phyloP scores from a whole-genome alignment of 768 basidiomycete species.

The Candolleomyces eurysporus region DNA sequence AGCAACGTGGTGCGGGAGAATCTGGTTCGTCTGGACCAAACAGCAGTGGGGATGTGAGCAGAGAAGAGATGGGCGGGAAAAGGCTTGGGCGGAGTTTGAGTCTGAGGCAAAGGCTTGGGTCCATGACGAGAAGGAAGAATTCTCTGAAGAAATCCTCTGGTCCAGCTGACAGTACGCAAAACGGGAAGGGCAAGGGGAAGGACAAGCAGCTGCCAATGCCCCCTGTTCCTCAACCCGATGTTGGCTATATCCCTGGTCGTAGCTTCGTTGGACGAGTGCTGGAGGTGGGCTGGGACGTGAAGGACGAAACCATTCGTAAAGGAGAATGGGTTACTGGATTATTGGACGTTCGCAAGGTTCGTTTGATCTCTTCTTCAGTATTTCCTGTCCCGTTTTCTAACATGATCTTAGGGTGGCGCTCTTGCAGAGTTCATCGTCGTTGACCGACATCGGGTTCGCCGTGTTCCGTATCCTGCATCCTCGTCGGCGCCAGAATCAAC shows the following conservation, averaged over 20 bases:
- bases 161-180: slow-evolving; percentile 5
- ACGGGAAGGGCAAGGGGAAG: slow-evolving; percentile 2
- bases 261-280: slow-evolving; percentile 84
- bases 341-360: slow-evolving; percentile 76
- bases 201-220: slow-evolving; percentile 18
- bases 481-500: slow-evolving; percentile 25
- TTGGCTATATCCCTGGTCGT: slow-evolving; percentile 83
- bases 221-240: slow-evolving; percentile 27
- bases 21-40: not conserved
- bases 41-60: slow-evolving; percentile 3
- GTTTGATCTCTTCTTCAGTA: slow-evolving; percentile 19
- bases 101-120: slow-evolving; percentile 13
- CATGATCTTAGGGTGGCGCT: slow-evolving; percentile 65
- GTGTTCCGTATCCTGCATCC: slow-evolving; percentile 59
- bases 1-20: slow-evolving; percentile 6
- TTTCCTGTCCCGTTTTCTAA: slow-evolving; percentile 11
- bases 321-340: slow-evolving; percentile 90
- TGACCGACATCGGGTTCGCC: slow-evolving; percentile 74
- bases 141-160: not conserved
- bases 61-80: slow-evolving; percentile 2
- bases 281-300: slow-evolving; percentile 80
- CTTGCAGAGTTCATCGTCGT: slow-evolving; percentile 86
- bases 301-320: slow-evolving; percentile 58
- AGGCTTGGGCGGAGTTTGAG: slow-evolving; percentile 16
- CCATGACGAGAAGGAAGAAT: slow-evolving; percentile 5